Evolutionary conservation across 441 rosid genomes (phyloP).

Genomic region (Raphanus hybrid): DNA sequence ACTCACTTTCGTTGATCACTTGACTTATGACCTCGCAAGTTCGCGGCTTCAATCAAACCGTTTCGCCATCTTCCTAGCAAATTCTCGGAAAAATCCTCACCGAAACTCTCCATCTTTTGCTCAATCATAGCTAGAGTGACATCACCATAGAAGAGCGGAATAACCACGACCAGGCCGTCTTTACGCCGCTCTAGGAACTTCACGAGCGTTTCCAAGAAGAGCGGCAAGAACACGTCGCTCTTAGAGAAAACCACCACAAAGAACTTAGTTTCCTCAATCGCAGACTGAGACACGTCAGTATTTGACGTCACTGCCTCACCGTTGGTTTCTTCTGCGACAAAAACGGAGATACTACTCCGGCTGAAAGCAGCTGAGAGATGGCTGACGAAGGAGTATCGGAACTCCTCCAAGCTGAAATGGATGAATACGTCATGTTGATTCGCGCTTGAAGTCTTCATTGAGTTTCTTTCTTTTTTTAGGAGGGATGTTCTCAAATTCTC

Average conservation of each 20-base stretch:
- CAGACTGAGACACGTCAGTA: neutral
- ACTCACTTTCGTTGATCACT: neutral
- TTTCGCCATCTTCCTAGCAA: neutral
- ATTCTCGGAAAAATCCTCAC: neutral
- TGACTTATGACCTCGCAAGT: neutral
- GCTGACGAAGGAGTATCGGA: constrained; percentile 1
- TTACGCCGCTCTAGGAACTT: neutral
- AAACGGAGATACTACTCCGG: neutral
- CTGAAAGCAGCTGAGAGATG: constrained; percentile 18
- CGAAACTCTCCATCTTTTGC: neutral
- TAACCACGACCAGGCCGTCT: neutral
- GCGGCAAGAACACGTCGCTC: neutral
- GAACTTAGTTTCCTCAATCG: neutral
- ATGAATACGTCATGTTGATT: constrained; percentile 2
- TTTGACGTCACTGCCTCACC: neutral
- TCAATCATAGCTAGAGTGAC: neutral
- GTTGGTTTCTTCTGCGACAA: neutral
- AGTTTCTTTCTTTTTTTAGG: neutral
- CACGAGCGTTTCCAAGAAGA: neutral
- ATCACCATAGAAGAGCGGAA: neutral
- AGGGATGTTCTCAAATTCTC: neutral
- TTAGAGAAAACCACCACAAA: neutral
- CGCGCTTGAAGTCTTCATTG: neutral
- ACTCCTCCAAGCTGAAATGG: neutral
- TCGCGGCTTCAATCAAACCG: neutral